Percentiles rank a stretch among this genome's conserved stretches.
phyloP scores from a whole-genome alignment of 2,329 filamentous ascomycete genomes.

The Metarhizium humberi region DNA sequence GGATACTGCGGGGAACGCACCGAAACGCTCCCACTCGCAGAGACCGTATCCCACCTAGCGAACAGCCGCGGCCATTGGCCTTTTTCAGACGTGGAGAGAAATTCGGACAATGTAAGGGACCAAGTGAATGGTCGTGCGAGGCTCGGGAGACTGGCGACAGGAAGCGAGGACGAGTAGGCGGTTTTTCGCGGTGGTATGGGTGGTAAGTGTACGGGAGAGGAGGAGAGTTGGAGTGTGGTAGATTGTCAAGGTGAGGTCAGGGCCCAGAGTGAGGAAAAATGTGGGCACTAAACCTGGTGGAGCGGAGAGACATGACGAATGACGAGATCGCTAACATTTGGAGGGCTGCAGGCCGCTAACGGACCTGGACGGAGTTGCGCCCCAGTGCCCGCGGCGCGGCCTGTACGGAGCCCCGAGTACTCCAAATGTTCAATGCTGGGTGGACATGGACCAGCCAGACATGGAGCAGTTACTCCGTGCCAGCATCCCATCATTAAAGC shows the following conservation, averaged over 20 bases:
- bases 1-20: constrained; percentile 46
- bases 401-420: too few species aligned
- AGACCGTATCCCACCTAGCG: constrained; percentile 44
- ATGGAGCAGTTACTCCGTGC: too few species aligned
- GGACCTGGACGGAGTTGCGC: too few species aligned
- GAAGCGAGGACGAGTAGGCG: neutral
- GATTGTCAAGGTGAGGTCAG: constrained; percentile 2
- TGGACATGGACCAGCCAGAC: too few species aligned
- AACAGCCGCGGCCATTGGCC: constrained; percentile 49
- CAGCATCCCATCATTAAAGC: too few species aligned
- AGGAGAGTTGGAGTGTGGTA: neutral
- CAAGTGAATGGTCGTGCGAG: neutral
- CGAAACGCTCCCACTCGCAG: constrained; percentile 41
- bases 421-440: too few species aligned
- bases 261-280: neutral
- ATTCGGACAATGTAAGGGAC: constrained; percentile 7
- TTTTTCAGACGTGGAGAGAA: constrained; percentile 12
- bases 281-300: neutral
- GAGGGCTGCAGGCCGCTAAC: too few species aligned
- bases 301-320: neutral
- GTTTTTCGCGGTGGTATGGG: neutral
- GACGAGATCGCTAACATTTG: neutral
- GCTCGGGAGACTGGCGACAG: neutral
- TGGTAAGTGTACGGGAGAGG: neutral
- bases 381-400: too few species aligned